These are phyloP conservation scores for Grosmannia huntii DNA, from an alignment of 2,329 filamentous ascomycete genomes.

Conservation along the genomic window DNA sequence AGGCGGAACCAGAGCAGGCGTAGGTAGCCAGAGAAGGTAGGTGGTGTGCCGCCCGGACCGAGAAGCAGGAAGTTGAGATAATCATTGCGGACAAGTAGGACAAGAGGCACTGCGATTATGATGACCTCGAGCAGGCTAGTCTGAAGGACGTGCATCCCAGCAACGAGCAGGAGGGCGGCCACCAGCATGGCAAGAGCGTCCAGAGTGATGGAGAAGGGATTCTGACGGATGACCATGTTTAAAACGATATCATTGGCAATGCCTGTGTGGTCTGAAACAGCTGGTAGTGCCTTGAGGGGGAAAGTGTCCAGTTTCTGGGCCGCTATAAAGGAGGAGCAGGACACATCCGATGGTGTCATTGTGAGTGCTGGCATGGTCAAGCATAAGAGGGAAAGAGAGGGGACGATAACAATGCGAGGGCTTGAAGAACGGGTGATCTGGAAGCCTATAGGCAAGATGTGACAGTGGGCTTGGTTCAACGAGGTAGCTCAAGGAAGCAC, in stretches of 20 bases:
- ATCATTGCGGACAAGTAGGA: constrained; percentile 50
- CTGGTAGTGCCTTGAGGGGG: constrained; percentile 2
- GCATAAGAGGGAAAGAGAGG: too few species aligned
- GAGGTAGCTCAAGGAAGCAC: neutral
- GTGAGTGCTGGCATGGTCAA: neutral
- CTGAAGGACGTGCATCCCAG: constrained; percentile 38
- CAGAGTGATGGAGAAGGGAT: constrained; percentile 39
- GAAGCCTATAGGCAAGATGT: neutral
- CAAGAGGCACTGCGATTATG: constrained; percentile 34
- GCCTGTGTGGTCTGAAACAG: neutral
- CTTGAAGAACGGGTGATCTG: neutral
- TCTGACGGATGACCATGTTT: constrained; percentile 33
- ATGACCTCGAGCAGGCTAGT: constrained; percentile 34
- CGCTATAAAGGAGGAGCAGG: neutral
- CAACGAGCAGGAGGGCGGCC: constrained; percentile 31
- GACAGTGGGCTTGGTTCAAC: neutral
- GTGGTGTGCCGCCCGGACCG: constrained; percentile 68
- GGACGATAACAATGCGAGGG: neutral
- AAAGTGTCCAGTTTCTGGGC: neutral
- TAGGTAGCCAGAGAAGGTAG: constrained; percentile 60
- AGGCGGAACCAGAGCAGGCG: constrained; percentile 63
- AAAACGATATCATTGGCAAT: constrained; percentile 17
- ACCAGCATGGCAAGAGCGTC: constrained; percentile 35
- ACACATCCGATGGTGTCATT: neutral
- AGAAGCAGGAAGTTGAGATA: constrained; percentile 65